Evolutionary conservation across 352 stramenopile species (phyloP).

Genomic region (Globisporangium rhizosaccharum): DNA sequence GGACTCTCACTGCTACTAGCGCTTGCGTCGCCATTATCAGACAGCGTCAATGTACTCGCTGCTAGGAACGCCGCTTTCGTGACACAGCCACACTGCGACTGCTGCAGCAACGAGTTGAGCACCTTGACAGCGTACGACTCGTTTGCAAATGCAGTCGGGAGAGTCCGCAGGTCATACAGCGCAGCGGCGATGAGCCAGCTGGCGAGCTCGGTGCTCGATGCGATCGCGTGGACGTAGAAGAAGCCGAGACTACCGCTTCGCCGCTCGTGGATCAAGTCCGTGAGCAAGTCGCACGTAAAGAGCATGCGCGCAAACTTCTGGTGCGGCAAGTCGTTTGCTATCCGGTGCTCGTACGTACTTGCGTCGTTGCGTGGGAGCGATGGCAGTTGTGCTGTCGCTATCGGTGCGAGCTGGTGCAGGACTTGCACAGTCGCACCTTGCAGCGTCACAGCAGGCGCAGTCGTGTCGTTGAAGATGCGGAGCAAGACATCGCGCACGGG

Average conservation of each 20-base stretch:
- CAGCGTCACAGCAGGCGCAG: constrained; percentile 9
- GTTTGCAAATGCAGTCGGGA: constrained; percentile 62
- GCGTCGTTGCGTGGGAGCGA: not conserved
- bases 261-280: constrained; percentile 69
- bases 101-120: constrained; percentile 72
- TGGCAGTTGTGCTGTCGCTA: not conserved
- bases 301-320: constrained; percentile 63
- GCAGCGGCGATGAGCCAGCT: constrained; percentile 38
- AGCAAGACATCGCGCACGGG: constrained; percentile 54
- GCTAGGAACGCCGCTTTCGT: constrained; percentile 39
- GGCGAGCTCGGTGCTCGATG: constrained; percentile 23
- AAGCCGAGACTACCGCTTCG: constrained; percentile 52
- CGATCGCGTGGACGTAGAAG: constrained; percentile 37
- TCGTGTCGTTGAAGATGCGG: constrained; percentile 47
- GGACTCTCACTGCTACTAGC: constrained; percentile 4
- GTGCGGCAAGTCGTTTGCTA: constrained; percentile 31
- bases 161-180: constrained; percentile 30
- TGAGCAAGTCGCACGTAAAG: constrained; percentile 75
- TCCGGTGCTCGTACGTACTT: constrained; percentile 15
- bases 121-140: constrained; percentile 73
- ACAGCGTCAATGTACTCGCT: constrained; percentile 3
- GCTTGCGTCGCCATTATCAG: not conserved
- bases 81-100: constrained; percentile 66
- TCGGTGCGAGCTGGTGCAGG: constrained; percentile 49
- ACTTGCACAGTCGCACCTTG: constrained; percentile 30